phyloP scores from a whole-genome alignment of 2,329 filamentous ascomycete genomes.

The Chaetomium strumarium region DNA sequence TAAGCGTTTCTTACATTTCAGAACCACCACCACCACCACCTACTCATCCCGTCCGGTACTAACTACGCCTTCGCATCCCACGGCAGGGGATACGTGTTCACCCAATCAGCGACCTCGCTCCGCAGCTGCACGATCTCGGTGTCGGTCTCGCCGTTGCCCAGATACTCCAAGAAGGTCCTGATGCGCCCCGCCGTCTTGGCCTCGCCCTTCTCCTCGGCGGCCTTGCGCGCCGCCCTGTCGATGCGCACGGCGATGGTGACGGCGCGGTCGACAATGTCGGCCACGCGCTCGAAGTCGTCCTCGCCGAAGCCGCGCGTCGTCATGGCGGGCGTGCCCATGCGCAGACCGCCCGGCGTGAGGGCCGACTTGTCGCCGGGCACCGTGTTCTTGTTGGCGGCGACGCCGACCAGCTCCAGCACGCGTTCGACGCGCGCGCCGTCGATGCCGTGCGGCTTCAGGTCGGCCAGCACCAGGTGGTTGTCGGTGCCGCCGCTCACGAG shows the following conservation, averaged over 20 bases:
- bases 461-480: conserved; percentile 90
- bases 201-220: conserved; percentile 60
- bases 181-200: conserved; percentile 57
- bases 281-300: conserved; percentile 80
- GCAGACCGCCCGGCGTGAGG: conserved; percentile 84
- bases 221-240: conserved; percentile 64
- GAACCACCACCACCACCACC: not conserved
- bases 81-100: conserved; percentile 65
- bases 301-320: conserved; percentile 89
- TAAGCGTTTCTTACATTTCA: not conserved
- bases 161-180: conserved; percentile 61
- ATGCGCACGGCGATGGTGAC: conserved; percentile 73
- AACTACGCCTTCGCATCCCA: conserved; percentile 46
- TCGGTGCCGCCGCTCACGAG: conserved; percentile 93
- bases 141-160: conserved; percentile 61
- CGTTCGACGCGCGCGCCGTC: conserved; percentile 88
- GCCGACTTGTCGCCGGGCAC: conserved; percentile 93
- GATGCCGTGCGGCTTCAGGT: conserved; percentile 81
- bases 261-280: conserved; percentile 77
- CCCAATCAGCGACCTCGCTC: conserved; percentile 73
- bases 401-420: conserved; percentile 84
- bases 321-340: conserved; percentile 96
- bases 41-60: not conserved
- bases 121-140: conserved; percentile 67
- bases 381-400: conserved; percentile 99